Evolutionary conservation across 148 eudicot genomes (phyloP), one percentile per base, ranked within the genome.

Genomic region (Arctostaphylos glauca): DNA sequence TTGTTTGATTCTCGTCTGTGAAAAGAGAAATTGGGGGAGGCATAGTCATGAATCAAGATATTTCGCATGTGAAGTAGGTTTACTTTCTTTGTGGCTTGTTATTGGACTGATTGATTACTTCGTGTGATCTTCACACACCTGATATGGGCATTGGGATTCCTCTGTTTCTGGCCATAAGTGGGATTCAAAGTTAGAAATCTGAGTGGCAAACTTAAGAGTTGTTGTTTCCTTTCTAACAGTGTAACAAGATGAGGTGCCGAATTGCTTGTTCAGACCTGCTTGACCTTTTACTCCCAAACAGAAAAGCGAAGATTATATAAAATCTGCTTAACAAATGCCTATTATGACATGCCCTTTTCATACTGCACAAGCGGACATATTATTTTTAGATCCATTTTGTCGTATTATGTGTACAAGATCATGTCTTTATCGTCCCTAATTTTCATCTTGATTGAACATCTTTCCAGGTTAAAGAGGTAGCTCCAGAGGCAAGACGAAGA

Each of bases 401-500:
- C 0, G 0, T 56, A 56, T 10, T 15, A 12, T 46, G 31, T 59
- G 9, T 16, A 10, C 54, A 9, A 12, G 3, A 46, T 19, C 12
- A 47, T 38, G 10, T 3, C 49, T 16, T 62, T 50, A 9, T 15
- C 49, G 31, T 66, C n/a, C 19, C 49, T 52, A 72, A 15, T 8
- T 0, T 14, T 44, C n/a, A 5, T 16, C 9, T 54, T 74, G 71
- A 25, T 48, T 74, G 14, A 6, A 2, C 15, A n/a, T 84, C n/a
- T 79, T 81, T 83, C 9, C 84, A 95, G 97, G 97, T 93, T 58
- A 91, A 88, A 89, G 93, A 95, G 92, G 97, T 93, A 62, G 91
- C 90, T 74, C 97, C 93, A 74, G 94, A 90, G 86, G 98, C 95
- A 50, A 92, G 90, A 81, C 89, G 90, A 83, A 83, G 90, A 82